phyloP scores from a whole-genome alignment of 2,329 filamentous ascomycete species.

The Ceratocystis colombiana region DNA sequence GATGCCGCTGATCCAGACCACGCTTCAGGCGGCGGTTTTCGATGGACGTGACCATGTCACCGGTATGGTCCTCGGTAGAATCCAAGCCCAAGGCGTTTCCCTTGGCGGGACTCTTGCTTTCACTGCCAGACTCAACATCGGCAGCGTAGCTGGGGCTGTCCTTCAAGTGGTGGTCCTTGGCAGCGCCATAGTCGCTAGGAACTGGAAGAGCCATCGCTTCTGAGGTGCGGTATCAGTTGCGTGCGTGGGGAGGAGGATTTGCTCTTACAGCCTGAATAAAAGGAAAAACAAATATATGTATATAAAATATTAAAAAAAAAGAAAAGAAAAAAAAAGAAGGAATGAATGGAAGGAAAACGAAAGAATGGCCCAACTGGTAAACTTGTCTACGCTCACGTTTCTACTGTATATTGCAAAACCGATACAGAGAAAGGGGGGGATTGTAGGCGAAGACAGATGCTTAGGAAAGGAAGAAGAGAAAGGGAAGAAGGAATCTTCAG shows the following conservation, averaged over 20 bases:
- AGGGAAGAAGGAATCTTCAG: constrained; percentile 15
- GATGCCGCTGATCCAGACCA: constrained; percentile 41
- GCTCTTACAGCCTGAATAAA: neutral
- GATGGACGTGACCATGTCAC: constrained; percentile 39
- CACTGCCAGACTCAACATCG: constrained; percentile 19
- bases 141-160: neutral
- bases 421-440: constrained; percentile 22
- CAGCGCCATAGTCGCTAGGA: constrained; percentile 12
- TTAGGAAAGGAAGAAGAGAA: constrained; percentile 13
- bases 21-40: constrained; percentile 43
- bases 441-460: constrained; percentile 18
- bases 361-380: neutral
- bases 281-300: neutral
- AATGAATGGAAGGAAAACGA: neutral
- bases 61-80: constrained; percentile 29
- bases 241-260: neutral
- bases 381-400: constrained; percentile 16
- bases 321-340: neutral
- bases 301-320: constrained; percentile 1
- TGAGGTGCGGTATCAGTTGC: neutral
- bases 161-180: constrained; percentile 2
- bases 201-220: neutral
- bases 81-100: constrained; percentile 21
- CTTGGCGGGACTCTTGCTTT: neutral
- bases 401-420: constrained; percentile 25